A percentile compares a stretch with the other conserved stretches of the same genome.
Evolutionary conservation across 148 eudicot species (phyloP).

Genomic region (Rhododendron vialii): DNA sequence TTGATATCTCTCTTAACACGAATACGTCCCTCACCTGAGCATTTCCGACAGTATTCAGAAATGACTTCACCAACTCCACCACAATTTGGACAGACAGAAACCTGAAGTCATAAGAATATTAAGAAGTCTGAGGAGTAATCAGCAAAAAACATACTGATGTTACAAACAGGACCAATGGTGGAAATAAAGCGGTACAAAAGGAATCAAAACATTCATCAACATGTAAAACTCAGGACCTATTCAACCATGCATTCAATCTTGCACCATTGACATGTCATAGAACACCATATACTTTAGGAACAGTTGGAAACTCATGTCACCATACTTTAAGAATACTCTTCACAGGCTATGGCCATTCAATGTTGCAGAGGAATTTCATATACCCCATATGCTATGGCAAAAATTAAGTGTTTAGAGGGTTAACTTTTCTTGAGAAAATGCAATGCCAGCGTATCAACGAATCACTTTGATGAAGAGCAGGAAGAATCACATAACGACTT

Average conservation of each 20-base stretch:
- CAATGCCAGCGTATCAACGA: background rate
- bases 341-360: background rate
- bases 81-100: slow-evolving; percentile 94
- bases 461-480: background rate
- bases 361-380: background rate
- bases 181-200: background rate
- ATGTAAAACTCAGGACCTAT: background rate
- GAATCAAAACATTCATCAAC: background rate
- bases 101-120: slow-evolving; percentile 33
- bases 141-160: background rate
- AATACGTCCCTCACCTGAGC: slow-evolving; percentile 89
- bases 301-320: background rate
- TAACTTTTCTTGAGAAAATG: background rate
- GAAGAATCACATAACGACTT: too few species aligned
- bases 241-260: background rate
- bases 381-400: background rate
- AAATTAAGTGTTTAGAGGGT: background rate
- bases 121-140: slow-evolving; percentile 1
- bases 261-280: background rate
- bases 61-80: slow-evolving; percentile 95
- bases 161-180: background rate
- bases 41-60: slow-evolving; percentile 82
- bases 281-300: background rate
- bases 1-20: slow-evolving; percentile 87
- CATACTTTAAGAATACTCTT: background rate